Evolutionary conservation across 352 stramenopile genomes (phyloP).

Genomic region (Pythium sukuiense): DNA sequence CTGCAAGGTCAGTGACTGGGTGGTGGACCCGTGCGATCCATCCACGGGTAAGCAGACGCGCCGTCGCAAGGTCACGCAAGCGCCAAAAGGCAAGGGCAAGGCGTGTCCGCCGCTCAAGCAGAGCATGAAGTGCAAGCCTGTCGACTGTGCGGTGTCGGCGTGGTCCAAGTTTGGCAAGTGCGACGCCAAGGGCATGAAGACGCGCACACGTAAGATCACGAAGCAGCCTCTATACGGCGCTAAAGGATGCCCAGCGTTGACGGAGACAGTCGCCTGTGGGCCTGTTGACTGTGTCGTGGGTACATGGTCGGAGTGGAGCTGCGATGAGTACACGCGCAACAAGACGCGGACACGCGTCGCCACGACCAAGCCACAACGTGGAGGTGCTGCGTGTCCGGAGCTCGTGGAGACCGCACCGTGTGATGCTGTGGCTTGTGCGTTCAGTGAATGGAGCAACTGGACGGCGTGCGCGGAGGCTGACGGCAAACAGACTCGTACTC

Average conservation of each 20-base stretch:
- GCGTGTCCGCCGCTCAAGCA: constrained; percentile 6
- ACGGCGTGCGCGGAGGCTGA: constrained; percentile 38
- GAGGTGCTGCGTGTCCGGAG: constrained; percentile 31
- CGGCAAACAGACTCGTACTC: constrained; percentile 35
- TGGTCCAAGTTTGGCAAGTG: constrained; percentile 16
- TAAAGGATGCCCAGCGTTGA: constrained; percentile 13
- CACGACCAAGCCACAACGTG: constrained; percentile 30
- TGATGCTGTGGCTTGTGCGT: constrained; percentile 42
- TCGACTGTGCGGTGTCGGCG: constrained; percentile 11
- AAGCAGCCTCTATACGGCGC: constrained; percentile 36
- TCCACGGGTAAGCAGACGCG: background rate
- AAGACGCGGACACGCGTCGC: constrained; percentile 39
- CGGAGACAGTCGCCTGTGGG: constrained; percentile 16
- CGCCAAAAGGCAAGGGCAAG: constrained; percentile 8
- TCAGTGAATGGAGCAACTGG: constrained; percentile 47
- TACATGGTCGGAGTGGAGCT: constrained; percentile 40
- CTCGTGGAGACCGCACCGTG: constrained; percentile 39
- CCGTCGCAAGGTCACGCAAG: constrained; percentile 13
- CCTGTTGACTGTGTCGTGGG: constrained; percentile 45
- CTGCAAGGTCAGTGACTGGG: background rate
- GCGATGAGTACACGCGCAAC: constrained; percentile 32
- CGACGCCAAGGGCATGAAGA: constrained; percentile 28
- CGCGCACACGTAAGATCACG: constrained; percentile 38
- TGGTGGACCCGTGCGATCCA: background rate
- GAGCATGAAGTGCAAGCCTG: constrained; percentile 11